Percentiles rank a stretch among this genome's conserved stretches.
These are phyloP conservation scores for Citrullus mucosospermus DNA, from an alignment of 306 rosid species.

Conservation along the genomic window DNA sequence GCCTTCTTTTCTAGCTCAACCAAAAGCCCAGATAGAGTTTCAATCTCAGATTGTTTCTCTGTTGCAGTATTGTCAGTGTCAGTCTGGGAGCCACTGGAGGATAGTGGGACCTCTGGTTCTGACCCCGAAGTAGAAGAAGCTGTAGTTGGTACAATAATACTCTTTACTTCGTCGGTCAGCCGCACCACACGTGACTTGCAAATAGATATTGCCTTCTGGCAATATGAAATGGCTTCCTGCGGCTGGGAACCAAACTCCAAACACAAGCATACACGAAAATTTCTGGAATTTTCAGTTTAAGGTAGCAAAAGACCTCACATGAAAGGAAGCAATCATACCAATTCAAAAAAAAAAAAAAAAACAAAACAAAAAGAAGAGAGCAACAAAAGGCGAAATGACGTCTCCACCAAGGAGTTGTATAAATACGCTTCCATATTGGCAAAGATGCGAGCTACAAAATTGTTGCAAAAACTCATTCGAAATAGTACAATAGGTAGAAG, in stretches of 20 bases:
- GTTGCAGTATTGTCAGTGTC: constrained; percentile 26
- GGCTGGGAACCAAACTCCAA: constrained; percentile 70
- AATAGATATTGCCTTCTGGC: constrained; percentile 68
- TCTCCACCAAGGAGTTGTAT: background rate
- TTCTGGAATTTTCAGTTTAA: constrained; percentile 47
- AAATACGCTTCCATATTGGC: background rate
- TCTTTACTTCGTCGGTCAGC: constrained; percentile 50
- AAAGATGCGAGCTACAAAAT: background rate
- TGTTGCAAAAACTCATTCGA: background rate
- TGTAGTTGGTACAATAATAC: constrained; percentile 24
- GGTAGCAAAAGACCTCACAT: constrained; percentile 11
- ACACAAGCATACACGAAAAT: constrained; percentile 84
- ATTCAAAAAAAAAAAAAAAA: too few species aligned
- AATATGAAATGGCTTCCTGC: constrained; percentile 62
- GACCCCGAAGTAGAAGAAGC: constrained; percentile 29
- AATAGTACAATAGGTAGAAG: background rate
- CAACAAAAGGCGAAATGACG: background rate
- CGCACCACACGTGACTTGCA: constrained; percentile 59
- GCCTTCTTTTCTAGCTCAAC: constrained; percentile 94
- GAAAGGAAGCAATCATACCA: background rate
- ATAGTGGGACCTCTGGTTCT: constrained; percentile 21
- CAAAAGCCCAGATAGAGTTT: constrained; percentile 58
- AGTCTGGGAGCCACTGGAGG: constrained; percentile 19
- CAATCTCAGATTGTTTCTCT: constrained; percentile 72
- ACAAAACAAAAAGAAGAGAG: background rate